Conservation (phyloP, 169 alveolate genomes). For the Plasmodium yoelii region DNA sequence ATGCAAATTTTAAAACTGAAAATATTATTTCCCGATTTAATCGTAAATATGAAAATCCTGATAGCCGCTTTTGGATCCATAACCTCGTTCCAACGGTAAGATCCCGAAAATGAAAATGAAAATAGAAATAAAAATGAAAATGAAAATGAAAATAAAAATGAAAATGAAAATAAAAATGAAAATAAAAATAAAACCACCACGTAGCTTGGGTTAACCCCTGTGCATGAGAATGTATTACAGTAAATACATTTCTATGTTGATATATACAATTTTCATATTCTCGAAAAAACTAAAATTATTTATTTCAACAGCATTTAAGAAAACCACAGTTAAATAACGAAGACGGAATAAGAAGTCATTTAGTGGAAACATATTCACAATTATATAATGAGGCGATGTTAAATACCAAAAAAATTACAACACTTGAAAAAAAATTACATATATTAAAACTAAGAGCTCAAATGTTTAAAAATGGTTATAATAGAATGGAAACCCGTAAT, state of each 20-base stretch:
- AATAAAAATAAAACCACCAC: not conserved
- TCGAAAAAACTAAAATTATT: too few species aligned
- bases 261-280: not conserved
- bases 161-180: not conserved
- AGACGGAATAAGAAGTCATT: slow-evolving; percentile 50
- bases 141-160: too few species aligned
- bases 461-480: slow-evolving; percentile 19
- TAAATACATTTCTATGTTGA: not conserved
- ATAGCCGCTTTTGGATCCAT: slow-evolving; percentile 58
- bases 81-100: slow-evolving; percentile 58
- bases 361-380: slow-evolving; percentile 38
- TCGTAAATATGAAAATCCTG: slow-evolving; percentile 58
- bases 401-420: slow-evolving; percentile 37
- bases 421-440: slow-evolving; percentile 57
- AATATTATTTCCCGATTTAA: slow-evolving; percentile 21
- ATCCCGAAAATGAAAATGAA: not conserved
- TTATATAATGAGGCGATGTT: slow-evolving; percentile 52
- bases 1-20: slow-evolving; percentile 52
- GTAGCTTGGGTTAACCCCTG: not conserved
- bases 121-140: too few species aligned
- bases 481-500: slow-evolving; percentile 59
- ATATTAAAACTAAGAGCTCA: slow-evolving; percentile 48
- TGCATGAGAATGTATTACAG: not conserved
- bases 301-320: slow-evolving; percentile 40
- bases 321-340: slow-evolving; percentile 37